Conservation (phyloP, 1,284 basidiomycete species). For the Apiotrichum sp. region DNA sequence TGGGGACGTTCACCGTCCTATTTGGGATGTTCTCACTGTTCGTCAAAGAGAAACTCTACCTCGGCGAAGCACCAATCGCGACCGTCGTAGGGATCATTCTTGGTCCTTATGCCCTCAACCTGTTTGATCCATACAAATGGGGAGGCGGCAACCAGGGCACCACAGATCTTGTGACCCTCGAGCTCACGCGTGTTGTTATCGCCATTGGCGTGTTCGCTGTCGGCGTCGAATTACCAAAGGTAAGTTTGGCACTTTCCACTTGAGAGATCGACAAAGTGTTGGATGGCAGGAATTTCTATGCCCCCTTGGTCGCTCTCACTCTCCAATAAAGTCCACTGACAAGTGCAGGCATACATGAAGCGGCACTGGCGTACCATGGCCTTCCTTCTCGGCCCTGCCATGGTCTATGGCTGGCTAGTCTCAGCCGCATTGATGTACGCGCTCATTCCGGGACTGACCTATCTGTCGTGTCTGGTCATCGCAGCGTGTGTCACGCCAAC, state of each 20-base stretch:
- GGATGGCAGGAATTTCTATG: too few relatives aligned
- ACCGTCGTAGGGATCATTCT: slow-evolving; percentile 92
- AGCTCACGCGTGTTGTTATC: slow-evolving; percentile 91
- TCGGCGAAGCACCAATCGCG: slow-evolving; percentile 95
- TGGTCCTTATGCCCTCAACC: slow-evolving; percentile 72
- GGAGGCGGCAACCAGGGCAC: slow-evolving; percentile 51
- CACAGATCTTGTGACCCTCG: slow-evolving; percentile 69
- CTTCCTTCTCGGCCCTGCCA: slow-evolving; percentile 80
- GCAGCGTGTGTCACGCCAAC: slow-evolving; percentile 94
- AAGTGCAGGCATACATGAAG: slow-evolving; percentile 65
- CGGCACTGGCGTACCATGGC: slow-evolving; percentile 84
- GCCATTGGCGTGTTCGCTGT: slow-evolving; percentile 98
- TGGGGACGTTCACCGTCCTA: slow-evolving; percentile 71
- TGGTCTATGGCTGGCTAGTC: slow-evolving; percentile 82
- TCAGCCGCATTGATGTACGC: slow-evolving; percentile 80
- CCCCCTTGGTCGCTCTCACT: too few relatives aligned
- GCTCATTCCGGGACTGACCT: slow-evolving; percentile 76
- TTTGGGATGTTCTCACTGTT: slow-evolving; percentile 87
- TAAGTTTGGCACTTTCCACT: slow-evolving; percentile 14
- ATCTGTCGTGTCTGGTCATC: slow-evolving; percentile 79
- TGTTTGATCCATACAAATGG: slow-evolving; percentile 86
- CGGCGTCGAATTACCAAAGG: slow-evolving; percentile 88
- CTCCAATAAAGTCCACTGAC: slow-evolving; percentile 3
- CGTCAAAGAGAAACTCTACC: slow-evolving; percentile 86
- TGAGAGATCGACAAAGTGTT: too few relatives aligned